Evolutionary conservation across 305 asterid genomes (phyloP).

Genomic region (Rubia tinctorum): DNA sequence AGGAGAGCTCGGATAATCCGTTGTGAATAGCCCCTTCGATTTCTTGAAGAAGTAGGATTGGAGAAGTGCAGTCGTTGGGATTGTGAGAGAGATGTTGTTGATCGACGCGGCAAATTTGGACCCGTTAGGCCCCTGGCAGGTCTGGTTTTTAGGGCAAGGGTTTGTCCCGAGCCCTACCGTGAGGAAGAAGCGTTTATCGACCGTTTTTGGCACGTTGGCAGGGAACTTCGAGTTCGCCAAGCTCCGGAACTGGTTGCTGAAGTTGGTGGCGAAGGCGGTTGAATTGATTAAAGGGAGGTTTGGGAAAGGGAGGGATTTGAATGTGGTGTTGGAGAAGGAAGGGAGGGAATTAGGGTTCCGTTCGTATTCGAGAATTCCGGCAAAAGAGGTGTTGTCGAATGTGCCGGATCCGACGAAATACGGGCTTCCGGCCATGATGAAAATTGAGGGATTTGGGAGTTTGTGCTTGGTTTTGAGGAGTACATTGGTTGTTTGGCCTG

Average conservation of each 20-base stretch:
- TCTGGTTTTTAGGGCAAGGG: conserved; percentile 55
- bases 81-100: conserved; percentile 47
- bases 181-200: conserved; percentile 42
- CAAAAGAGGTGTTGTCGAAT: conserved; percentile 38
- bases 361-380: conserved; percentile 33
- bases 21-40: conserved; percentile 37
- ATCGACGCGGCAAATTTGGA: conserved; percentile 47
- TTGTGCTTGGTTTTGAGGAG: conserved; percentile 30
- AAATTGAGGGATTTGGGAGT: conserved; percentile 21
- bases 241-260: conserved; percentile 34
- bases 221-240: conserved; percentile 42
- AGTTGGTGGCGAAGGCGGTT: conserved; percentile 40
- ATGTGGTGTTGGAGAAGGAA: conserved; percentile 14
- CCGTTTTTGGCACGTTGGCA: conserved; percentile 43
- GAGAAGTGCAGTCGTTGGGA: conserved; percentile 44
- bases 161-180: conserved; percentile 51
- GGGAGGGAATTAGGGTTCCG: conserved; percentile 8
- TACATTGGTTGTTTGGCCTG: conserved; percentile 52
- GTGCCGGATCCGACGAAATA: conserved; percentile 44
- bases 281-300: conserved; percentile 49
- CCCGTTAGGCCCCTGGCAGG: conserved; percentile 61
- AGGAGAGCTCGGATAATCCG: conserved; percentile 47
- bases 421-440: conserved; percentile 42
- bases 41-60: conserved; percentile 34
- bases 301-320: conserved; percentile 31